A percentile compares a stretch with the other conserved stretches of the same genome.
Conservation (phyloP, 2,329 filamentous ascomycete species). For the Endoconidiophora laricicola region DNA sequence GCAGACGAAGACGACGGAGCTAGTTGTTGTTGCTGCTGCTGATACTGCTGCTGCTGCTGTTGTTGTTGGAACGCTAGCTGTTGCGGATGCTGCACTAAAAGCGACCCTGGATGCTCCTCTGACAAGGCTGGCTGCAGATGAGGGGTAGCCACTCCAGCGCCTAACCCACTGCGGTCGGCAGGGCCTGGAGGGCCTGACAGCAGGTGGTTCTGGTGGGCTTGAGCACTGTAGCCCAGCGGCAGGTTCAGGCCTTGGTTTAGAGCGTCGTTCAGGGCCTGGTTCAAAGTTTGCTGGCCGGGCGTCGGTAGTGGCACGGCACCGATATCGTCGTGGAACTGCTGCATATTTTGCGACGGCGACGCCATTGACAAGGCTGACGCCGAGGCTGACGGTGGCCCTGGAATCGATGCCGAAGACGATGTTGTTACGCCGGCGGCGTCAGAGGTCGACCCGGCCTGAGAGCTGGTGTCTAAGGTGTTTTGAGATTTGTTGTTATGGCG, state of each 20-base stretch:
- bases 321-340: neutral
- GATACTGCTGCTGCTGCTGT: slow-evolving; percentile 14
- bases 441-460: neutral
- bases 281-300: too few species aligned
- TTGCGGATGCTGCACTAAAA: neutral
- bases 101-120: slow-evolving; percentile 14
- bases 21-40: slow-evolving; percentile 16
- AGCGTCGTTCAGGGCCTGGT: too few species aligned
- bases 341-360: neutral
- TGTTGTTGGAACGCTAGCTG: neutral
- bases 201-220: neutral
- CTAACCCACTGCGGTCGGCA: too few species aligned
- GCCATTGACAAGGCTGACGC: neutral
- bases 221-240: neutral
- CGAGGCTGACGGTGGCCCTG: too few species aligned
- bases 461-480: slow-evolving; percentile 5
- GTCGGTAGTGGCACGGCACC: neutral
- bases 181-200: too few species aligned
- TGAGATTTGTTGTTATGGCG: slow-evolving; percentile 9
- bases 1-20: slow-evolving; percentile 11
- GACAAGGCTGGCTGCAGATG: neutral
- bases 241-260: too few species aligned
- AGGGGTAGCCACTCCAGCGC: too few species aligned
- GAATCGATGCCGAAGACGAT: too few species aligned
- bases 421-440: neutral